Base-by-base conservation (phyloP, 192 early-diverging fungal species). In the Polychytrium aggregatum region DNA sequence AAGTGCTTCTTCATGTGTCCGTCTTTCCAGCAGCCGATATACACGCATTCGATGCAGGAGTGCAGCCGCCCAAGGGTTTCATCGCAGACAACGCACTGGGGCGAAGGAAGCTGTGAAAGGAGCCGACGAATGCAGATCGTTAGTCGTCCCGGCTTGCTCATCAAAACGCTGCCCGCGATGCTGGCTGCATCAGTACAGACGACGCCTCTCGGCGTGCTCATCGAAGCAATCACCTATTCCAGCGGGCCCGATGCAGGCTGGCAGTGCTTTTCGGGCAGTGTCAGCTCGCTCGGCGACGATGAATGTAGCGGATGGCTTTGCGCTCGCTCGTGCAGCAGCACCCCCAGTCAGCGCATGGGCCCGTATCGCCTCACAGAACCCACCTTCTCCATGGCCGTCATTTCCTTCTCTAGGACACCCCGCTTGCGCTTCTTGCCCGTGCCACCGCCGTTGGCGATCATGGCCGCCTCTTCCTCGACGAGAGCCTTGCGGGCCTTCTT, bases 11-110 rank as follows among this genome's bases (percentile, higher is more conserved):
- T 58, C 11, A 67, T 60, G 54, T 79, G 79, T 31, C 52, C 56
- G n/a, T 65, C 62, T 26, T 70, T 74, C 77, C 78, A 82, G 63
- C 91, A 95, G 2, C 83, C 88, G 25, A 85, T 65, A 55, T 57
- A 79, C 29, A 85, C 80, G 60, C 91, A 95, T 29, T 86, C 72
- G 9, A 94, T 62, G 50, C 91, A 94, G 3, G 71, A 83, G 55
- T 92, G 88, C 40, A 94, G 70, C 4, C 83, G 55, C 60, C 71
- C 69, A 21, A 44, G 16, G 24, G 60, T 28, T 44, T 47, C 41
- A 9, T 47, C 40, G 53, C 66, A 68, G 28, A 25, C 25, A 27
- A 10, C 13, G 50, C 62, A 69, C 33, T 41, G 22, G n/a, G 59
- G 50, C 27, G 37, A 16, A 5, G 58, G 59, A 11, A 62, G 48